Conservation (phyloP, 2,329 filamentous ascomycete species). For the Blastomyces emzantsi region DNA sequence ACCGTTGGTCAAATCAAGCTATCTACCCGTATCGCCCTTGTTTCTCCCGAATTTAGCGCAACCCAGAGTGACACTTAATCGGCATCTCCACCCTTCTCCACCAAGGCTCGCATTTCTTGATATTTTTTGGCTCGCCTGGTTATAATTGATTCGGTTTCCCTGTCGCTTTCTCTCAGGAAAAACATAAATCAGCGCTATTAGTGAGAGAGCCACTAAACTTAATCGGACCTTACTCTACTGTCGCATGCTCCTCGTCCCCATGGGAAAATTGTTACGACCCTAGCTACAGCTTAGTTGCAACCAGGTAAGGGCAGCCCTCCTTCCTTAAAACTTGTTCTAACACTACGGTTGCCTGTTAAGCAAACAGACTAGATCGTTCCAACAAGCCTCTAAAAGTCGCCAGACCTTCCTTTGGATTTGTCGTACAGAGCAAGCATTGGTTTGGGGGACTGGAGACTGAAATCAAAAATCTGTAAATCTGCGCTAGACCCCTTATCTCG, state of each 20-base stretch:
- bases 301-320: not conserved
- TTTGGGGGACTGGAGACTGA: not conserved
- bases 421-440: not conserved
- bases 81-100: constrained; percentile 7
- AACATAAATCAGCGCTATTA: not conserved
- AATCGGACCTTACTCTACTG: constrained; percentile 1
- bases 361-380: not conserved
- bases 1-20: constrained; percentile 3
- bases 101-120: constrained; percentile 5
- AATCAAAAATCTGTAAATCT: constrained; percentile 55
- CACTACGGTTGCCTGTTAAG: not conserved
- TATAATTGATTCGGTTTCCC: constrained; percentile 1
- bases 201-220: not conserved
- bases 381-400: not conserved
- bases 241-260: not conserved
- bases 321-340: not conserved
- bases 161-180: not conserved
- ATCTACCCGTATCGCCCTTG: constrained; percentile 5
- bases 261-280: not conserved
- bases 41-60: constrained; percentile 3
- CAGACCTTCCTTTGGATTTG: not conserved
- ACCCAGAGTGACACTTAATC: constrained; percentile 5
- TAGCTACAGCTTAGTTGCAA: not conserved
- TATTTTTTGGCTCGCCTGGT: not conserved
- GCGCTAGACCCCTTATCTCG: constrained; percentile 54